Conservation (phyloP, 2,329 filamentous ascomycete genomes). For the Xylaria sp. region DNA sequence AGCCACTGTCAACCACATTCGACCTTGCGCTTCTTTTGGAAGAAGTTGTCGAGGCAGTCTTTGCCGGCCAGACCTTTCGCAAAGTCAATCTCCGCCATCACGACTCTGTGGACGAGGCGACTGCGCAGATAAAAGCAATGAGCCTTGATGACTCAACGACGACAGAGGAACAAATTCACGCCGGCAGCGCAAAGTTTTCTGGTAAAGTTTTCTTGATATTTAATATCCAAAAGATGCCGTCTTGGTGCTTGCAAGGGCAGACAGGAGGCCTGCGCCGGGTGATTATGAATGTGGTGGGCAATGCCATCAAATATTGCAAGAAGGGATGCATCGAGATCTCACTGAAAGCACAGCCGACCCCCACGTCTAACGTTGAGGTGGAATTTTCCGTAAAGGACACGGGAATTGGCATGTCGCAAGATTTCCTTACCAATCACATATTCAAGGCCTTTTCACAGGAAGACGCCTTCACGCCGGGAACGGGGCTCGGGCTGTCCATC, state of each 20-base stretch:
- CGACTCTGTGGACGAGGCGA: constrained; percentile 19
- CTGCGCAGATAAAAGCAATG: constrained; percentile 17
- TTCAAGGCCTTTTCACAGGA: constrained; percentile 65
- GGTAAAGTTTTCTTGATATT: constrained; percentile 24
- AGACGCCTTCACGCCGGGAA: constrained; percentile 57
- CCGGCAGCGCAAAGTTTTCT: constrained; percentile 26
- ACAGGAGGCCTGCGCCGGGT: constrained; percentile 49
- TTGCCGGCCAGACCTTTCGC: constrained; percentile 43
- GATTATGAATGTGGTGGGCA: constrained; percentile 65
- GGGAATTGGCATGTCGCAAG: constrained; percentile 62
- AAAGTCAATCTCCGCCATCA: constrained; percentile 26
- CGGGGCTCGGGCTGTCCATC: constrained; percentile 63
- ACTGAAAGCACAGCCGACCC: constrained; percentile 31
- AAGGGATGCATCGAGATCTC: constrained; percentile 52
- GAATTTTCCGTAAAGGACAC: constrained; percentile 57
- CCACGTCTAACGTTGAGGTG: constrained; percentile 28
- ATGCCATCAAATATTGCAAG: constrained; percentile 64
- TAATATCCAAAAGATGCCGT: constrained; percentile 20
- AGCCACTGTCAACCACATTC: constrained; percentile 34
- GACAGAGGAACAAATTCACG: constrained; percentile 21
- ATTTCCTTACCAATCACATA: constrained; percentile 59
- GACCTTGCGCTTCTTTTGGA: constrained; percentile 41
- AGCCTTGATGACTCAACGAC: constrained; percentile 14
- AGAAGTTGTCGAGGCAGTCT: constrained; percentile 45
- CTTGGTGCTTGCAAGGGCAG: constrained; percentile 18